Evolutionary conservation across 192 early-diverging fungal genomes (phyloP).

Genomic region (Geranomyces michiganensis): DNA sequence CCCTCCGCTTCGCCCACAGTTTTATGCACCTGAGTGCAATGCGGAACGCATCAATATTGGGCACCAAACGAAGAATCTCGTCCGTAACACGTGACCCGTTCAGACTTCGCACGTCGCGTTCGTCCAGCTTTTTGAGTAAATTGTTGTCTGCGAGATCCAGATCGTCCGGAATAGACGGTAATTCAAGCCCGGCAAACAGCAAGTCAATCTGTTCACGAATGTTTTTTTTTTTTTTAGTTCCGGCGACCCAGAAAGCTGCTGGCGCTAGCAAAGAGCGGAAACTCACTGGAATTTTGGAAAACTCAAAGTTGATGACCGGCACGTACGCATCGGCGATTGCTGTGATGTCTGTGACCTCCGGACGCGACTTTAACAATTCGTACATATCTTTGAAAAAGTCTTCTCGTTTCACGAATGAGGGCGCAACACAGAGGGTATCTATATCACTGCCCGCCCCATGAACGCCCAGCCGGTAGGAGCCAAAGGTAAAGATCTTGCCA

Average conservation of each 20-base stretch:
- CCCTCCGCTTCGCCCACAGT: constrained; percentile 92
- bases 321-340: constrained; percentile 89
- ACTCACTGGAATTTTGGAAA: constrained; percentile 83
- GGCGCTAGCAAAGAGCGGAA: neutral
- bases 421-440: constrained; percentile 95
- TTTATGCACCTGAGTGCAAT: constrained; percentile 92
- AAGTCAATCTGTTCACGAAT: constrained; percentile 99
- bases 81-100: constrained; percentile 97
- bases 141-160: constrained; percentile 84
- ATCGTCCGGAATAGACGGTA: constrained; percentile 79
- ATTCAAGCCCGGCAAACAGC: constrained; percentile 78
- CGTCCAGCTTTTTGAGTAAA: constrained; percentile 86
- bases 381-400: constrained; percentile 93
- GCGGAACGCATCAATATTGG: constrained; percentile 85
- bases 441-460: constrained; percentile 97
- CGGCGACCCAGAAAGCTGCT: too few species aligned
- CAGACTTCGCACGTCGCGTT: constrained; percentile 81
- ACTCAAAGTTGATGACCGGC: constrained; percentile 93
- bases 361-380: constrained; percentile 76
- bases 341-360: constrained; percentile 85
- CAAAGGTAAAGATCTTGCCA: constrained; percentile 97
- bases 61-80: constrained; percentile 91
- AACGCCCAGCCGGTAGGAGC: constrained; percentile 93
- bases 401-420: constrained; percentile 83
- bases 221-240: too few species aligned